phyloP scores from a whole-genome alignment of 2,329 filamentous ascomycete genomes.

The Pseudocercospora pini-densiflorae region DNA sequence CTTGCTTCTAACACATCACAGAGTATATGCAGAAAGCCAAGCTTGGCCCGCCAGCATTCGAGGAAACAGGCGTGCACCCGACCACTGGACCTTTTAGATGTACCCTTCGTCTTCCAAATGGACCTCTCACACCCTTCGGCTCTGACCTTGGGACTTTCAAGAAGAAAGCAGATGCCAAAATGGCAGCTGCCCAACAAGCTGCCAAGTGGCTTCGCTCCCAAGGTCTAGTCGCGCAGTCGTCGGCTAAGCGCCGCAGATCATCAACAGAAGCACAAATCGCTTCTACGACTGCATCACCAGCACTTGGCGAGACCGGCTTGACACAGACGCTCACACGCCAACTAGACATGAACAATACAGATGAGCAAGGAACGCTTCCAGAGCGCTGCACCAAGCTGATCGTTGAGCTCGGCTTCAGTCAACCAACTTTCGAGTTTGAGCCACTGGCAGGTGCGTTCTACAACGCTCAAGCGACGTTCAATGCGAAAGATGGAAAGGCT shows the following conservation, averaged over 20 bases:
- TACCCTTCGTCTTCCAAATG: conserved; percentile 23
- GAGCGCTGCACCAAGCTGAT: conserved; percentile 28
- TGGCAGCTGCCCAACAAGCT: conserved; percentile 47
- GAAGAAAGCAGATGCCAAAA: conserved; percentile 49
- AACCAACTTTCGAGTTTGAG: conserved; percentile 19
- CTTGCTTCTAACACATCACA: conserved; percentile 31
- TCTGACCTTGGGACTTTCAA: conserved; percentile 38
- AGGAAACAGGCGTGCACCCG: conserved; percentile 41
- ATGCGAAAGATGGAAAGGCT: conserved; percentile 19
- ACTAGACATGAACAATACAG: not conserved
- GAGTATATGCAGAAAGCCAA: conserved; percentile 28
- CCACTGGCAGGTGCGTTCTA: conserved; percentile 37
- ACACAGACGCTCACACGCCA: conserved; percentile 17
- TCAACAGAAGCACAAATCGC: conserved; percentile 11
- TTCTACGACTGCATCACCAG: not conserved
- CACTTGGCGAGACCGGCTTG: conserved; percentile 13
- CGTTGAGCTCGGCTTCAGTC: conserved; percentile 30
- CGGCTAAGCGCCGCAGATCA: conserved; percentile 27
- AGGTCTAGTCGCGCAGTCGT: conserved; percentile 31
- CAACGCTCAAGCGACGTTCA: conserved; percentile 44
- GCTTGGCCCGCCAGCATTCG: conserved; percentile 41
- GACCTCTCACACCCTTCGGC: conserved; percentile 42
- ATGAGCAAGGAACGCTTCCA: not conserved
- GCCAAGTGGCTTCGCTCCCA: conserved; percentile 46
- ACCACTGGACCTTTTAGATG: conserved; percentile 25